Evolutionary conservation across 2,329 filamentous ascomycete species (phyloP).

Genomic region (Venturia aucupariae): DNA sequence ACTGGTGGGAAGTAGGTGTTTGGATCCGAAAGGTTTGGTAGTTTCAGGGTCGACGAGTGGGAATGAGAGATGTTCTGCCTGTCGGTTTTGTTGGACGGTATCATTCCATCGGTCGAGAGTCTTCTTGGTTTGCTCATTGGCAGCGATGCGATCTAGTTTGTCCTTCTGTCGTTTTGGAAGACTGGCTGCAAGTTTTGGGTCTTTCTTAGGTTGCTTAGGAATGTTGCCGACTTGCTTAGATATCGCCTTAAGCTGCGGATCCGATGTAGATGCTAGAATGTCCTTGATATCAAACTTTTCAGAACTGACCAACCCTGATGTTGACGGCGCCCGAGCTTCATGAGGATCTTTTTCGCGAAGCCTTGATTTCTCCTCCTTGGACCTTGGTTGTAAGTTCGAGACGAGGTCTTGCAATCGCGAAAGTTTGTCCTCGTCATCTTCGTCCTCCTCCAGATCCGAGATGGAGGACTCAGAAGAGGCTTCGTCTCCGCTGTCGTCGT

Average conservation of each 20-base stretch:
- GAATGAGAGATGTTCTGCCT: conserved; percentile 83
- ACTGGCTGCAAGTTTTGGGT: conserved; percentile 64
- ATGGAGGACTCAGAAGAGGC: conserved; percentile 16
- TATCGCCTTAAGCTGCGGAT: conserved; percentile 61
- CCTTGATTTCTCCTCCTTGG: conserved; percentile 22
- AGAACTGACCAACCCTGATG: conserved; percentile 48
- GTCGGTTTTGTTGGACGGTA: conserved; percentile 87
- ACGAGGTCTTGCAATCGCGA: conserved; percentile 61
- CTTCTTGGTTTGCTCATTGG: conserved; percentile 86
- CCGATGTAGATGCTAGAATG: conserved; percentile 61
- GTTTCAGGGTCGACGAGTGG: conserved; percentile 67
- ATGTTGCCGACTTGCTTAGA: conserved; percentile 12
- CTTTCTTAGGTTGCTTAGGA: conserved; percentile 50
- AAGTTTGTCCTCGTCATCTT: conserved; percentile 42
- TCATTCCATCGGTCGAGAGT: conserved; percentile 87
- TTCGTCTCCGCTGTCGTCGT: conserved; percentile 36
- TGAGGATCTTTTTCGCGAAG: conserved; percentile 36
- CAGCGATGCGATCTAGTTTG: conserved; percentile 67
- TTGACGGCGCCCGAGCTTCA: conserved; percentile 53
- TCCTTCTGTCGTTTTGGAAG: conserved; percentile 81
- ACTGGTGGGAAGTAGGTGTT: conserved; percentile 52
- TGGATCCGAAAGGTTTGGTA: conserved; percentile 49
- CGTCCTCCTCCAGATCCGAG: conserved; percentile 20
- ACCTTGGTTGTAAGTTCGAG: conserved; percentile 48
- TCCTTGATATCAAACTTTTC: conserved; percentile 67